Evolutionary conservation across 75 land plant species (phyloP), one percentile per base, ranked within the genome.

Genomic region (Adiantum capillusveneris): DNA sequence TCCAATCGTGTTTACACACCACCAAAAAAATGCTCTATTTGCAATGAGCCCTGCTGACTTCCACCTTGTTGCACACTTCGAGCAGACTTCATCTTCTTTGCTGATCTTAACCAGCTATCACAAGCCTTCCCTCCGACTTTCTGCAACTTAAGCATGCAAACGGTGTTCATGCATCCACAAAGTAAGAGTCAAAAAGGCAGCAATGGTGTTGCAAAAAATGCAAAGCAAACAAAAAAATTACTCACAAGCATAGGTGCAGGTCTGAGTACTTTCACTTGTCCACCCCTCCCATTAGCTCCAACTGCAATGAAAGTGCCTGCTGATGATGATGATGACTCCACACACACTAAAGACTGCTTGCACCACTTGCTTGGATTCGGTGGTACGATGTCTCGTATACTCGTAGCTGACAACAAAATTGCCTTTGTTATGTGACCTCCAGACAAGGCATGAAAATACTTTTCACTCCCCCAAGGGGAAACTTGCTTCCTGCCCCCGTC

Each of bases 231-330:
- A 6, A 5, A 46, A 17, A 17, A 53, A 5, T 53, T 6, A 22
- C 55, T 25, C 25, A 58, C 59, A 2, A 58, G 59, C 59, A 58
- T 31, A 29, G 43, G 59, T 16, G 53, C 76, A 67, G 81, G 66
- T 69, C 80, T 83, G 22, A 94, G 52, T 25, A 94, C 79, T 60
- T 86, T 94, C 28, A 94, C 69, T 56, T 54, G 68, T 0, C 98
- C 98, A 66, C 96, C 98, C 74, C 87, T 70, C 6, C 98, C 98
- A 75, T 94, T 84, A 59, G 96, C 87, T 26, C 98, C 98, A 37
- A 72, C 71, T 30, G 84, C 57, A 58, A 94, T 94, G 67, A 89
- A 74, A 41, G 72, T 64, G 11, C 87, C 84, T 65, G 30, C 67
- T n/a, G 26, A 46, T 43, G 34, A 29, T 20, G 60, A 9, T 26